Conservation (phyloP, 805 yeast genomes). For the Sugiyamaella qingdaonensis region DNA sequence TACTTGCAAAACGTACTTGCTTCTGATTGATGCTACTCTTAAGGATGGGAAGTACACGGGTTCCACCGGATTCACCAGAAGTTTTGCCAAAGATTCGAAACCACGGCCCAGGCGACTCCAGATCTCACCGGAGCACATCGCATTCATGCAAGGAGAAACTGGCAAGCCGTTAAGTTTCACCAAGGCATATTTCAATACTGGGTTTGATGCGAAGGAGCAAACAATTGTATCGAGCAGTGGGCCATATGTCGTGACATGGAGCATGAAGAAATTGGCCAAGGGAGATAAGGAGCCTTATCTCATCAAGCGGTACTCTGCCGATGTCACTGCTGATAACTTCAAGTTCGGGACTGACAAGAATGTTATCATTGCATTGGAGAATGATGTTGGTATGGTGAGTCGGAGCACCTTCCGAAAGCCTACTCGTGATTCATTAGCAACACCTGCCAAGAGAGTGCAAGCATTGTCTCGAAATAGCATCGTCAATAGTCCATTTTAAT, state of each 20-base stretch:
- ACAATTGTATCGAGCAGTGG: conserved; percentile 75
- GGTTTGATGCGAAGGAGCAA: conserved; percentile 59
- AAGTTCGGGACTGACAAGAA: conserved; percentile 66
- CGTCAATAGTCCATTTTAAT: conserved; percentile 29
- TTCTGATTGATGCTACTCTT: conserved; percentile 64
- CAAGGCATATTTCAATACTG: conserved; percentile 72
- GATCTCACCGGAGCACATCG: conserved; percentile 67
- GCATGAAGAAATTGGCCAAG: conserved; percentile 52
- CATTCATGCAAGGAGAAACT: conserved; percentile 51
- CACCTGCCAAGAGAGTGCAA: conserved; percentile 22
- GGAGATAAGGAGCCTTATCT: conserved; percentile 54
- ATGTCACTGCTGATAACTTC: conserved; percentile 74
- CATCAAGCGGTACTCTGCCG: conserved; percentile 56
- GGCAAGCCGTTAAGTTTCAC: conserved; percentile 55
- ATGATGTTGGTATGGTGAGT: conserved; percentile 71
- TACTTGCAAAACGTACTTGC: conserved; percentile 67
- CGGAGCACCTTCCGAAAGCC: conserved; percentile 58
- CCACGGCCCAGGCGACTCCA: conserved; percentile 68
- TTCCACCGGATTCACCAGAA: conserved; percentile 55
- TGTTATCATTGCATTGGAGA: conserved; percentile 67
- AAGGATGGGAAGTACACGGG: conserved; percentile 60
- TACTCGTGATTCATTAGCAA: conserved; percentile 43
- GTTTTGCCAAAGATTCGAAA: conserved; percentile 59
- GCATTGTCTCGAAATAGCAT: conserved; percentile 22
- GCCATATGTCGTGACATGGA: conserved; percentile 80